phyloP scores from a whole-genome alignment of 169 alveolate species.

The Hepatocystis sp. region DNA sequence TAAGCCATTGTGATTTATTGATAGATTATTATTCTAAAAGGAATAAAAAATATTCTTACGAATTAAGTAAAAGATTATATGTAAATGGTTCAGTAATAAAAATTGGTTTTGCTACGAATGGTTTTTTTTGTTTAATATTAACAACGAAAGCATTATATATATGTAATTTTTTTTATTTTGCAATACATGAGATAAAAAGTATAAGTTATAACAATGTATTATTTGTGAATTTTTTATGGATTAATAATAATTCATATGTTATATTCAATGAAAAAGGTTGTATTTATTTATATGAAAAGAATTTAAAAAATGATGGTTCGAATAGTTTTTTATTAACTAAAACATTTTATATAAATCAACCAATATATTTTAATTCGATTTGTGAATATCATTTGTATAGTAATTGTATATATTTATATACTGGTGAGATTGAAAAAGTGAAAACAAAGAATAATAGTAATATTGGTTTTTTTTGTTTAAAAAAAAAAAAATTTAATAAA shows the following conservation, averaged over 20 bases:
- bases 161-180: slow-evolving; percentile 66
- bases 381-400: slow-evolving; percentile 71
- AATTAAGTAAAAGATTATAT: slow-evolving; percentile 49
- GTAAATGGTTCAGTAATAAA: slow-evolving; percentile 64
- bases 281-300: slow-evolving; percentile 56
- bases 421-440: slow-evolving; percentile 60
- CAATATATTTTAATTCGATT: slow-evolving; percentile 42
- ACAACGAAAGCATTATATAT: slow-evolving; percentile 58
- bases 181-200: slow-evolving; percentile 40
- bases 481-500: slow-evolving; percentile 24
- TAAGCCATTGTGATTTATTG: slow-evolving; percentile 73
- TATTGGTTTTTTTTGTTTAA: slow-evolving; percentile 53
- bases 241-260: slow-evolving; percentile 44
- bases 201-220: slow-evolving; percentile 36
- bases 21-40: slow-evolving; percentile 72
- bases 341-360: slow-evolving; percentile 40
- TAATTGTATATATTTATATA: slow-evolving; percentile 49
- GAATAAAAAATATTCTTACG: slow-evolving; percentile 67
- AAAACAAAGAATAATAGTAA: slow-evolving; percentile 16
- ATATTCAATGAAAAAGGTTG: slow-evolving; percentile 50
- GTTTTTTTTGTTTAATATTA: slow-evolving; percentile 72
- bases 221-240: slow-evolving; percentile 62
- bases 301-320: slow-evolving; percentile 34
- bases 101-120: slow-evolving; percentile 57
- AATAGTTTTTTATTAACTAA: slow-evolving; percentile 31